phyloP scores from a whole-genome alignment of 148 eudicot species.

The Selenicereus undatus region DNA sequence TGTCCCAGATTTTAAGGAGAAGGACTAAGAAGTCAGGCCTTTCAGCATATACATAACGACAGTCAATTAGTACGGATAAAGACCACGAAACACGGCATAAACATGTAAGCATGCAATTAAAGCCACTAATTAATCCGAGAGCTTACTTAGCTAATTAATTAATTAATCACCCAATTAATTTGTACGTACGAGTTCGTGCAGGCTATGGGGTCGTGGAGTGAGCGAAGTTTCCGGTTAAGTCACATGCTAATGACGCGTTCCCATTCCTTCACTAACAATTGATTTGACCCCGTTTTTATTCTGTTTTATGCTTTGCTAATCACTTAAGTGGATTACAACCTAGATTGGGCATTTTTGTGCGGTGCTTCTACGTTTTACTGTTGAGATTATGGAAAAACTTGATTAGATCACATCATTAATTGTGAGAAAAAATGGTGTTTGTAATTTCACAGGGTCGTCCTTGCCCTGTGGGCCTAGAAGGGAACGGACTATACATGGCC shows the following conservation, averaged over 20 bases:
- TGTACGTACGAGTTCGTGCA: not conserved
- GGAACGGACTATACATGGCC: too few relatives aligned
- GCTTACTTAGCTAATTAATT: not conserved
- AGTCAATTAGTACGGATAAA: not conserved
- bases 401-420: not conserved
- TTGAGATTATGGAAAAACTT: not conserved
- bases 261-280: not conserved
- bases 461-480: too few relatives aligned
- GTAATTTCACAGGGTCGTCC: too few relatives aligned
- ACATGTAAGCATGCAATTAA: not conserved
- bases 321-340: too few relatives aligned
- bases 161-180: not conserved
- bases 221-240: constrained; percentile 23
- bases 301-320: too few relatives aligned
- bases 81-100: not conserved
- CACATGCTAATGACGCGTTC: constrained; percentile 24
- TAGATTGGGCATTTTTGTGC: too few relatives aligned
- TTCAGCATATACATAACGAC: not conserved
- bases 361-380: too few relatives aligned
- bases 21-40: not conserved
- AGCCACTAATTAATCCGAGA: not conserved
- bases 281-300: too few relatives aligned
- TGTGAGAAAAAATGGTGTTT: not conserved
- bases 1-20: constrained; percentile 1
- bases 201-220: constrained; percentile 17